Conservation (phyloP, 2,329 filamentous ascomycete species). For the Aspergillus vadensis region DNA sequence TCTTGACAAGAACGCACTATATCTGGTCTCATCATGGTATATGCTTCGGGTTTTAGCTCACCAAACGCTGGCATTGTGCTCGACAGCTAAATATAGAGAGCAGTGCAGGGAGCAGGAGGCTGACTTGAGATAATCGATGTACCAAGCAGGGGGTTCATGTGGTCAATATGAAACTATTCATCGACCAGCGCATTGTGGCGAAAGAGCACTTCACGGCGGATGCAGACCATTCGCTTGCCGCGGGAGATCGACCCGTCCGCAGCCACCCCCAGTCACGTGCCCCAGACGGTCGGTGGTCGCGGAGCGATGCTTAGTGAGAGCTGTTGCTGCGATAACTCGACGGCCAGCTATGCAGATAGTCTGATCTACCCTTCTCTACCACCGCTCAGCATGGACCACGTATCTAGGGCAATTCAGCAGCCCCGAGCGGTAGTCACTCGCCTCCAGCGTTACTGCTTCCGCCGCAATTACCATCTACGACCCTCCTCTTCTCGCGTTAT, state of each 20-base stretch:
- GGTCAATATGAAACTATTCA: not conserved
- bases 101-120: too few relatives aligned
- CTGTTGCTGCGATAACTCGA: not conserved
- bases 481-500: not conserved
- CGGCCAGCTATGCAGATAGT: not conserved
- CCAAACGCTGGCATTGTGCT: too few relatives aligned
- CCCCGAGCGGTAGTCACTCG: constrained; percentile 1
- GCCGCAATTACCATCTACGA: not conserved
- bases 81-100: too few relatives aligned
- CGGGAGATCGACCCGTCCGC: constrained; percentile 10
- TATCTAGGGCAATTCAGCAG: not conserved
- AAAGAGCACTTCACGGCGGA: not conserved
- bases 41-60: too few relatives aligned
- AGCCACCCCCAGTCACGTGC: constrained; percentile 3
- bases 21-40: too few relatives aligned
- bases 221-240: not conserved
- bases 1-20: too few relatives aligned
- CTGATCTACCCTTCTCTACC: not conserved
- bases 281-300: not conserved
- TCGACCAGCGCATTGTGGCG: not conserved
- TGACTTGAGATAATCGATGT: not conserved
- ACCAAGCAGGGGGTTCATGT: not conserved
- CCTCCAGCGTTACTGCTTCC: not conserved
- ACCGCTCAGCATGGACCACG: constrained; percentile 7
- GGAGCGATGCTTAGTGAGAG: not conserved